A percentile compares a stretch with the other conserved stretches of the same genome.
These are phyloP conservation scores for Macrolepiota albuminosa DNA, from an alignment of 768 basidiomycete species.

Conservation along the genomic window DNA sequence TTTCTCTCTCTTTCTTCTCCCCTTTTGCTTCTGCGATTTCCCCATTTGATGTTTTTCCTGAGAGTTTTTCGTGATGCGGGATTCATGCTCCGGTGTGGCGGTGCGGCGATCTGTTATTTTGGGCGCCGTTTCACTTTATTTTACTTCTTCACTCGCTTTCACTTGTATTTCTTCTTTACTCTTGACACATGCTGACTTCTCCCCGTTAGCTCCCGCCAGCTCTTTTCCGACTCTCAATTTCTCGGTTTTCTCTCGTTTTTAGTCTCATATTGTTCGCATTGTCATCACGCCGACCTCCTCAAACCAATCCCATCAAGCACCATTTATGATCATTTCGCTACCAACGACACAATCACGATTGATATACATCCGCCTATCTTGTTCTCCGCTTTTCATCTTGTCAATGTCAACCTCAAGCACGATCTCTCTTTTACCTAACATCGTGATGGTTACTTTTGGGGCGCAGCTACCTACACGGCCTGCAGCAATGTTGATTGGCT, in stretches of 20 bases:
- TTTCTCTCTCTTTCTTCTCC: neutral
- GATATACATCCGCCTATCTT: neutral
- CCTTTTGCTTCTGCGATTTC: neutral
- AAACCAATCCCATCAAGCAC: constrained; percentile 1
- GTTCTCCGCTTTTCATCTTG: neutral
- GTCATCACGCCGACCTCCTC: neutral
- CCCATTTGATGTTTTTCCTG: neutral
- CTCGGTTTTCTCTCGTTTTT: neutral
- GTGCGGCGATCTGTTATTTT: neutral
- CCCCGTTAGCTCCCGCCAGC: neutral
- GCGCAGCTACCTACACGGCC: neutral
- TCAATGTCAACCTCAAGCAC: neutral
- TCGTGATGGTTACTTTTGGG: neutral
- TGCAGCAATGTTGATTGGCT: neutral
- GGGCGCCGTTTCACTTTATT: neutral
- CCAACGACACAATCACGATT: constrained; percentile 1
- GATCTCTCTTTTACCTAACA: neutral
- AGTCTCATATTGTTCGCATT: neutral
- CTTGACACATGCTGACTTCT: neutral
- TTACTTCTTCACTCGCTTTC: too few species aligned
- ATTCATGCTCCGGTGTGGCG: neutral
- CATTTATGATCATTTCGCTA: neutral
- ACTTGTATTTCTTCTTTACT: neutral
- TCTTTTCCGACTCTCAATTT: neutral
- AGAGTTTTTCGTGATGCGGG: neutral